Evolutionary conservation across 1,139 yeast species (phyloP), one percentile per base, ranked within the genome.

Genomic region (Lipomyces yarrowii): DNA sequence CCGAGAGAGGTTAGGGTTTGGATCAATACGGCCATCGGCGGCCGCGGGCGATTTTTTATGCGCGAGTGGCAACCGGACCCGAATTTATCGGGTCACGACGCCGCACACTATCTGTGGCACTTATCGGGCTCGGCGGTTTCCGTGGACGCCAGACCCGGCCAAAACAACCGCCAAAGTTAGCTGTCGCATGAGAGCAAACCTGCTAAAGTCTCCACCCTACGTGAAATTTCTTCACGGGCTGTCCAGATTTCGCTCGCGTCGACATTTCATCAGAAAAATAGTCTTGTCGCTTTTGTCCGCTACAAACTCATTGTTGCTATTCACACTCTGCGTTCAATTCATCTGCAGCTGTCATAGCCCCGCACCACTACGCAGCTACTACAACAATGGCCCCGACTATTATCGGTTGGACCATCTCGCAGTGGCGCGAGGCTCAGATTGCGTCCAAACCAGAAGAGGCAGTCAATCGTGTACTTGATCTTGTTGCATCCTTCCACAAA

Each of bases 371-470:
- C 48, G 48, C 23, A 15, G 48, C 48, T n/a, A 48, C 23, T 10
- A 26, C 30, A 26, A 26, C 30, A 62, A 63, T 65, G 65, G 65
- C 60, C 30, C 60, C 56, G 23, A 21, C 61, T 30, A 67, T 63
- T 42, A 60, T 67, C 57, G 90, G 89, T 56, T 86, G 89, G 89
- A 82, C 90, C n/a, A 80, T 86, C 53, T 75, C 81, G 32, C 86
- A 92, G 71, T 92, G 97, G 97, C 79, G 82, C 58, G 78, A 83
- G 56, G 89, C 85, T 81, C 96, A 91, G 76, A 79, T 77, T 72
- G 81, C 82, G 60, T 78, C 88, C n/a, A 82, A 90, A 1, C 88
- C 91, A 15, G 82, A 82, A 33, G 84, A 83, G 61, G 90, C 96
- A 11, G 83, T 83, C 62, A 77, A 80, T 10, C 74, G 82, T 53